Base-by-base conservation (phyloP, 1,284 basidiomycete species). In the Irpex sp. region DNA sequence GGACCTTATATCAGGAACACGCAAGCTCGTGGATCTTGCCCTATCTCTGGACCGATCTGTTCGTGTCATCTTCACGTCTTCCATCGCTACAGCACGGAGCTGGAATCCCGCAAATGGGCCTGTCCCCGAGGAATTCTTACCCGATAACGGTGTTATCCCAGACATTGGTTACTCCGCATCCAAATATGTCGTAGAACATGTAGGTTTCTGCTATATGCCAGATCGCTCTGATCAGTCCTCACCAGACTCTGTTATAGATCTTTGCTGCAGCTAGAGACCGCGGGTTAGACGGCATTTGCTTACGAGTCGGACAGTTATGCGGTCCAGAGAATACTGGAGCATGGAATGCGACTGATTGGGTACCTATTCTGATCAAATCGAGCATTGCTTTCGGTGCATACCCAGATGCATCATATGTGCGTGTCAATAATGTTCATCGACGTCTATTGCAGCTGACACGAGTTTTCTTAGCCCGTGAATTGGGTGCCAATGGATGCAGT, bases 21-120 rank as follows among this genome's bases (percentile, higher is more conserved):
- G 68, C 8, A 60, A 71, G 58, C 60, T 74, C 33, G 65, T 74
- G 18, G 69, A 77, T 33, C 66, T 77, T 14, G 68, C 70, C 0
- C 7, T 51, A 1, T 33, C 18, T 3, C 33, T 52, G 4, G 23
- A 51, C 0, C 33, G 56, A 16, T 53, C 59, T 2, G 56, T 63
- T 6, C 56, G 59, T 12, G 39, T 65, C 14, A 35, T 65, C 3
- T 65, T 65, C 54, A 63, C 60, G 5, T 65, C 64, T 2, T 65
- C 64, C 14, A 47, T 63, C 35, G 59, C 53, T 19, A 54, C 53
- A n/a, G 61, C 57, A 5, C 54, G 61, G 14, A 36, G 39, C 10
- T 65, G 61, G 58, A 37, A 62, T 23, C 18, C 45, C 2, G 9
- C n/a, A 8, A 52, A 37, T 7, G 64, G 64, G 1, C 48, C 57